phyloP scores from a whole-genome alignment of 2,329 filamentous ascomycete species.

The Alternaria sp. region DNA sequence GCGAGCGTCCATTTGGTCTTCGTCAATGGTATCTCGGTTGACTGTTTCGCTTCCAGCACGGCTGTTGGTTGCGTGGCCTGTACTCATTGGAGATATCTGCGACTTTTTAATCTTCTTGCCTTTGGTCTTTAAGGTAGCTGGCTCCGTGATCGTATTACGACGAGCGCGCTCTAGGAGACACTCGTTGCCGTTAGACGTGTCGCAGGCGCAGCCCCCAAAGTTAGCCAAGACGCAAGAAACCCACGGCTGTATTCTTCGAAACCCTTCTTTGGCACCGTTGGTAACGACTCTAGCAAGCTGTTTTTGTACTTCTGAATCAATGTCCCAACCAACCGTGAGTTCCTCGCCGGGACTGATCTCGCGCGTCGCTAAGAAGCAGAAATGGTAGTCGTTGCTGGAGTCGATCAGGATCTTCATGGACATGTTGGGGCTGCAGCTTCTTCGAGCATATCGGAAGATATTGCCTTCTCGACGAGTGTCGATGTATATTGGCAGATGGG shows the following conservation, averaged over 20 bases:
- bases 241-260: slow-evolving; percentile 70
- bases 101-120: slow-evolving; percentile 59
- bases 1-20: slow-evolving; percentile 64
- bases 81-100: slow-evolving; percentile 64
- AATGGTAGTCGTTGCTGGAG: slow-evolving; percentile 74
- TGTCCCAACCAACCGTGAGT: slow-evolving; percentile 70
- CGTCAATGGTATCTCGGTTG: slow-evolving; percentile 61
- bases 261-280: slow-evolving; percentile 67
- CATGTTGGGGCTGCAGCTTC: slow-evolving; percentile 93
- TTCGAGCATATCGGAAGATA: slow-evolving; percentile 83
- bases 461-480: slow-evolving; percentile 90
- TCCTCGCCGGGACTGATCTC: slow-evolving; percentile 77
- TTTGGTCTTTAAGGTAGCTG: slow-evolving; percentile 53
- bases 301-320: slow-evolving; percentile 60
- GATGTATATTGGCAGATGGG: slow-evolving; percentile 87
- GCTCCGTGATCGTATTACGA: slow-evolving; percentile 42
- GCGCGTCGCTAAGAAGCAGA: slow-evolving; percentile 88
- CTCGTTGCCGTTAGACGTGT: slow-evolving; percentile 52
- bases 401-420: slow-evolving; percentile 85
- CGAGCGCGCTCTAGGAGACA: slow-evolving; percentile 51
- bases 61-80: slow-evolving; percentile 63
- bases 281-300: slow-evolving; percentile 68
- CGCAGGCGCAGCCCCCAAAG: slow-evolving; percentile 81
- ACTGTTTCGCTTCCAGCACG: slow-evolving; percentile 67
- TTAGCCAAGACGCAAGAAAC: slow-evolving; percentile 76